Evolutionary conservation across 495 filamentous ascomycete genomes (phyloP), one percentile per base, ranked within the genome.

Genomic region (Aspergillus incahuasiensis): DNA sequence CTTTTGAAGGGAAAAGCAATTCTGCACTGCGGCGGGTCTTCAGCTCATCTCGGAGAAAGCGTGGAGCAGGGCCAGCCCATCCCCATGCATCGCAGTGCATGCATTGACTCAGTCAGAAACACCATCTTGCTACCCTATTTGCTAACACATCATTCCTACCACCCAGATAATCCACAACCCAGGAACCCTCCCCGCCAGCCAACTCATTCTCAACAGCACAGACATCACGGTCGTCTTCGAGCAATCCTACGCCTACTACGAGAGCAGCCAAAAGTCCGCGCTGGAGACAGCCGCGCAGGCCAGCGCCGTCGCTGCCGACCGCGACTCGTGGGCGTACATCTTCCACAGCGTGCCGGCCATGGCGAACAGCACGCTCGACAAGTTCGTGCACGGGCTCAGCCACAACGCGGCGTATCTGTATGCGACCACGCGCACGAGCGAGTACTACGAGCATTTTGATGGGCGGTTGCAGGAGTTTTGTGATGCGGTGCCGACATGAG

Each of bases 111-210:
- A 28, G 25, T 28, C 25, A 28, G n/a, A n/a, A n/a, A n/a, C n/a
- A 28, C 4, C 25, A 28, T 8, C 25, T 28, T 28, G 25, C 25
- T 8, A 28, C 25, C 8, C 4, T 8, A 3, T 4, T 8, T 28
- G 25, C 25, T 8, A 28, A 8, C 25, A 28, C 25, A 3, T 3
- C 25, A 28, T 3, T 28, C 25, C 8, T 28, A 30, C 9, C 5
- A 5, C 20, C 41, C 32, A 59, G 57, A 47, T 59, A 24, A 59
- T 59, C 40, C 57, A 55, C 51, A 59, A 59, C 22, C 57, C 57
- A 25, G 57, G 57, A 40, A 55, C 52, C 3, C 51, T 59, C 39
- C 57, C 57, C 0, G 57, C 55, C 42, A 22, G 28, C 11, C 57
- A 52, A 39, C 54, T 55, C 6, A 22, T 22, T 21, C 30, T 42